These are phyloP conservation scores for Penicillium verrucosum DNA, from an alignment of 2,329 filamentous ascomycete genomes.

Conservation along the genomic window DNA sequence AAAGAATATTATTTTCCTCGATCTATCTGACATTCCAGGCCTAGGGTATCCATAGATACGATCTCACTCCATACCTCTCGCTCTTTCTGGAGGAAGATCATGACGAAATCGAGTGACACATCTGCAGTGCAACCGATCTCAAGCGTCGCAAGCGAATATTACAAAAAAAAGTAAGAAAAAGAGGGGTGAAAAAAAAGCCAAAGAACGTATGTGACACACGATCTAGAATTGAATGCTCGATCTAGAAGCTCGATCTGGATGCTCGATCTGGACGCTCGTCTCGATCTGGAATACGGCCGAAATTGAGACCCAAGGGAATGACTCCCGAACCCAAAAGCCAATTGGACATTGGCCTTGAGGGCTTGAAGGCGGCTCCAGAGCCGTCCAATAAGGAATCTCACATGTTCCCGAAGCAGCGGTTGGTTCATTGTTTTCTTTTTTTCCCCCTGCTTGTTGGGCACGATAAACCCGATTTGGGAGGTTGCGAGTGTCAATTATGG, in stretches of 20 bases:
- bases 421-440: not conserved
- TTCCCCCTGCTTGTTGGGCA: not conserved
- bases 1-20: not conserved
- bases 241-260: too few relatives aligned
- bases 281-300: not conserved
- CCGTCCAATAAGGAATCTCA: constrained; percentile 1
- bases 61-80: not conserved
- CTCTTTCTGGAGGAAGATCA: not conserved
- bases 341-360: not conserved
- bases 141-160: too few relatives aligned
- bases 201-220: not conserved
- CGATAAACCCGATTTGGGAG: not conserved
- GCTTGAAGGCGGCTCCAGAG: too few relatives aligned
- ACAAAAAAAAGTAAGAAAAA: not conserved
- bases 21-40: not conserved
- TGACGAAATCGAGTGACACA: not conserved
- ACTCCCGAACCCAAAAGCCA: not conserved
- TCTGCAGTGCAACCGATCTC: not conserved
- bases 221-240: not conserved
- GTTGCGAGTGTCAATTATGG: not conserved
- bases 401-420: not conserved
- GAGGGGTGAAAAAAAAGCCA: not conserved
- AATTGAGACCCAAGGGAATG: not conserved
- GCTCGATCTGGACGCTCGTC: too few relatives aligned
- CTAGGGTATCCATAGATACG: not conserved